Conservation (phyloP, 805 yeast species). For the Nakazawaea ishiwadae region DNA sequence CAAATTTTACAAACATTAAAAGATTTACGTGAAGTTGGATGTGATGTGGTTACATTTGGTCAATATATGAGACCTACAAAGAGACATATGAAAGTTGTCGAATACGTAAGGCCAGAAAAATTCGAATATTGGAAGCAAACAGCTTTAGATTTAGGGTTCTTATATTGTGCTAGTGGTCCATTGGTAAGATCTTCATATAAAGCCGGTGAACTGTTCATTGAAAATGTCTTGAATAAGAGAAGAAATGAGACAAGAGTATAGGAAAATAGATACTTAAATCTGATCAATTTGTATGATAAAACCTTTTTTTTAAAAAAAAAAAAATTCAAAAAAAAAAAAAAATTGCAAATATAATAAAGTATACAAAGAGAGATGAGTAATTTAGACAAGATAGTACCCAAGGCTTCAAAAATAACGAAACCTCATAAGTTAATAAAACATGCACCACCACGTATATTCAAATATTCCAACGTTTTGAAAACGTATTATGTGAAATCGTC, state of each 20-base stretch:
- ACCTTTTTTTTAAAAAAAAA: neutral
- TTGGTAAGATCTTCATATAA: slow-evolving; percentile 93
- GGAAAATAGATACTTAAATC: too few relatives aligned
- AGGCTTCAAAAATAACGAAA: neutral
- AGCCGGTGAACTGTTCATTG: slow-evolving; percentile 97
- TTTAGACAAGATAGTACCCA: slow-evolving; percentile 5
- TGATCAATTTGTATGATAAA: neutral
- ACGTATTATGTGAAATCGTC: slow-evolving; percentile 53
- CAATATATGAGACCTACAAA: slow-evolving; percentile 99
- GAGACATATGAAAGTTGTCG: slow-evolving; percentile 97
- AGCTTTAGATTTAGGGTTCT: slow-evolving; percentile 86
- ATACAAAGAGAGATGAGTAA: too few relatives aligned
- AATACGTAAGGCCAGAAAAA: slow-evolving; percentile 89
- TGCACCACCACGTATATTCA: slow-evolving; percentile 41
- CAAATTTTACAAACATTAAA: slow-evolving; percentile 72
- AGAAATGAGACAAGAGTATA: slow-evolving; percentile 18
- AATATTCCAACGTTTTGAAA: slow-evolving; percentile 39
- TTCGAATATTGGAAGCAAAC: slow-evolving; percentile 88
- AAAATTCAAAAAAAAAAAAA: too few relatives aligned
- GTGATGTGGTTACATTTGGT: slow-evolving; percentile 97
- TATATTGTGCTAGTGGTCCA: slow-evolving; percentile 97
- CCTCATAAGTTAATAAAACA: slow-evolving; percentile 43
- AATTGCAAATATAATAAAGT: too few relatives aligned
- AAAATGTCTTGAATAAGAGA: slow-evolving; percentile 82
- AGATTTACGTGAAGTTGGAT: slow-evolving; percentile 69